phyloP scores from a whole-genome alignment of 495 filamentous ascomycete species.

The Penicillium steckii region DNA sequence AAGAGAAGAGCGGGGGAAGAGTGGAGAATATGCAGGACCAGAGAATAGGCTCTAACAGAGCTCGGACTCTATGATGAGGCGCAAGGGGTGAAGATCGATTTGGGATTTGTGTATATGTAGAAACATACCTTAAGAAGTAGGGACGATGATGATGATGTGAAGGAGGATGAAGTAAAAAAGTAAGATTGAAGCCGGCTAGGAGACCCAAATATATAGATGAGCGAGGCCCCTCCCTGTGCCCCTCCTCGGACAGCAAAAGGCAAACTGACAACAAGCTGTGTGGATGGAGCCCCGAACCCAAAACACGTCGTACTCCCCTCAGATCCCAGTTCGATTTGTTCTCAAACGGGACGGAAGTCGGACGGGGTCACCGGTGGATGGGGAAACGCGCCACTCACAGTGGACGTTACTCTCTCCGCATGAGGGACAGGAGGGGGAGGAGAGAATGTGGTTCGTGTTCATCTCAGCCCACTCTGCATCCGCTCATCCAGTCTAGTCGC shows the following conservation, averaged over 20 bases:
- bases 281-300: slow-evolving; percentile 19
- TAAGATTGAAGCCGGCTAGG: background rate
- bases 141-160: slow-evolving; percentile 5
- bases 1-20: slow-evolving; percentile 7
- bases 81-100: background rate
- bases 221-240: slow-evolving; percentile 2
- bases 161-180: background rate
- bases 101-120: background rate
- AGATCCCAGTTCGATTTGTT: background rate
- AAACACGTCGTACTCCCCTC: slow-evolving; percentile 15
- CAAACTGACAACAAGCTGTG: background rate
- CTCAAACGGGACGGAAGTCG: background rate
- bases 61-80: background rate
- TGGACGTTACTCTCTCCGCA: slow-evolving; percentile 18
- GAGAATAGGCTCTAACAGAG: background rate
- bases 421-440: slow-evolving; percentile 18
- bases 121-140: slow-evolving; percentile 4
- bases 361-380: slow-evolving; percentile 1
- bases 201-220: slow-evolving; percentile 7
- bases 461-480: background rate
- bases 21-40: slow-evolving; percentile 17
- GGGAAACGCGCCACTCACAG: slow-evolving; percentile 16
- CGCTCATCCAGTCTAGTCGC: background rate
- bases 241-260: background rate
- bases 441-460: slow-evolving; percentile 13